These are phyloP conservation scores for Kwoniella europaea DNA, from an alignment of 768 basidiomycete genomes.

Conservation along the genomic window DNA sequence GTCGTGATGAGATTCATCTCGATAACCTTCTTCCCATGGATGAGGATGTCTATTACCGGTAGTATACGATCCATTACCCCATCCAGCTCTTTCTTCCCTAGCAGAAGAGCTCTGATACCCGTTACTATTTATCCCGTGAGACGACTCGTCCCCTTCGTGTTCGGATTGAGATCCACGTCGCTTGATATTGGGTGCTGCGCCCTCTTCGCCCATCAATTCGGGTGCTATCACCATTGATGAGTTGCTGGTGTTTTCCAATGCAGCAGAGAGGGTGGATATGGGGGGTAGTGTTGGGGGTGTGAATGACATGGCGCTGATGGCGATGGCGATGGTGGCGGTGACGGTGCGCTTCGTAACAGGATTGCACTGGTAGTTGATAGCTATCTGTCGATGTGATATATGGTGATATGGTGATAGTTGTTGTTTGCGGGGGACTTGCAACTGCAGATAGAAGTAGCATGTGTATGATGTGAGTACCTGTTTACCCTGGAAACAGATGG, in stretches of 20 bases:
- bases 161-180: slow-evolving; percentile 10
- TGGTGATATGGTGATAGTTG: background rate
- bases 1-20: slow-evolving; percentile 18
- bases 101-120: slow-evolving; percentile 28
- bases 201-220: slow-evolving; percentile 32
- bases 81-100: slow-evolving; percentile 19
- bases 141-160: background rate
- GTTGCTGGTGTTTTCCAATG: slow-evolving; percentile 9
- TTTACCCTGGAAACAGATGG: background rate
- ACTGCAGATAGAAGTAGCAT: background rate
- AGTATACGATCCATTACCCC: background rate
- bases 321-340: background rate
- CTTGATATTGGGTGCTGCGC: slow-evolving; percentile 23
- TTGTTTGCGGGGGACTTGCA: background rate
- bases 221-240: slow-evolving; percentile 22
- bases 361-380: background rate
- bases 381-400: background rate
- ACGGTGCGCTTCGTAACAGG: background rate
- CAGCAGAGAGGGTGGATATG: slow-evolving; percentile 17
- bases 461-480: background rate
- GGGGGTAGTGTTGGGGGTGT: slow-evolving; percentile 14
- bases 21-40: slow-evolving; percentile 39
- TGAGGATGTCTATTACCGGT: slow-evolving; percentile 9
- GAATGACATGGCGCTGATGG: slow-evolving; percentile 18
- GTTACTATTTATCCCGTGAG: background rate